Evolutionary conservation across 1,139 yeast species (phyloP), one percentile per base, ranked within the genome.

Genomic region (Spathaspora sp.): DNA sequence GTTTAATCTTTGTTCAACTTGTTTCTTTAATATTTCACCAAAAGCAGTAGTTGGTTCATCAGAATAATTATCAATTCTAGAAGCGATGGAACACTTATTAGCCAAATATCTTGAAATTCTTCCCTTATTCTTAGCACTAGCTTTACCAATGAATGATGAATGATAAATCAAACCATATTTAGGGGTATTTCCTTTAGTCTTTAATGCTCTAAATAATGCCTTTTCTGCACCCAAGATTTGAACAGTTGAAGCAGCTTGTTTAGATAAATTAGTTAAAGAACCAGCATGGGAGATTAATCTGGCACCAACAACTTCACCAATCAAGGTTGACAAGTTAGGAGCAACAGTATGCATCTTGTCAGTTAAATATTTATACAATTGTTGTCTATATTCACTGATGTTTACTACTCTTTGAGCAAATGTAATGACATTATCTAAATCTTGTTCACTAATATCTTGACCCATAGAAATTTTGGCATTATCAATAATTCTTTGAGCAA

Each of bases 181-280:
- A 65, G 99, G 99, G 56, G 99, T 95, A 70, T 93, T 95, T 65
- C 91, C 96, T 76, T 93, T 93, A 51, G 99, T 95, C 78, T 93
- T 93, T 66, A 93, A 82, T 52, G 99, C 99, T 76, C 98, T 86
- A 80, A 95, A 95, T 56, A 95, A 80, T 43, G 99, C 99, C 81
- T 95, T 95, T 76, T 95, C 99, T 56, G 99, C 99, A 74, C 99
- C 99, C 67, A 95, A 81, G 62, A 95, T 93, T 79, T 95, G 99
- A 53, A 95, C 89, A 50, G 99, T 93, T 29, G 99, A 93, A 56
- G 99, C 98, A 58, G 99, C 98, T 54, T 96, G 95, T 77, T 93
- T 93, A 54, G 99, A 95, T 61, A 93, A 79, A 56, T 93, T 89
- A 60, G 93, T 86, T 63, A 93, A 78, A 57, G 97, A 89, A 64